A percentile compares a stretch with the other conserved stretches of the same genome.
phyloP scores from a whole-genome alignment of 345 rosid species.

The Hypericum perforatum region DNA sequence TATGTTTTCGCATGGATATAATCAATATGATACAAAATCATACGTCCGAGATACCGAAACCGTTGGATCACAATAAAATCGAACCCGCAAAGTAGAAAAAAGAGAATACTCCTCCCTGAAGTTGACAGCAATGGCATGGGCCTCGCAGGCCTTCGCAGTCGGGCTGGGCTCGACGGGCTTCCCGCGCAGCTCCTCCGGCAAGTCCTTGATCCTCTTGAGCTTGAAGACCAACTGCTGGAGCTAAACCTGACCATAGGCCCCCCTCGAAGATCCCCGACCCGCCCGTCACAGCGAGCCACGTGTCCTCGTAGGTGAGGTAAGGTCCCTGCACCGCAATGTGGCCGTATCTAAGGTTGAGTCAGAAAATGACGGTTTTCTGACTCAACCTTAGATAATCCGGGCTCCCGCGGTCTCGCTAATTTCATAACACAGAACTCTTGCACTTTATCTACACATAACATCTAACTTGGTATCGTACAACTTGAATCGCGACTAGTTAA shows the following conservation, averaged over 20 bases:
- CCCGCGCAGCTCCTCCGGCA: constrained; percentile 35
- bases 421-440: constrained; percentile 71
- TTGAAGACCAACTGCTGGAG: constrained; percentile 38
- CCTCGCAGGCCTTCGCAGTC: constrained; percentile 44
- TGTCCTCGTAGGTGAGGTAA: constrained; percentile 56
- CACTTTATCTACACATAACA: constrained; percentile 30
- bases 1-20: too few relatives aligned
- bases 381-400: constrained; percentile 69
- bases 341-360: too few relatives aligned
- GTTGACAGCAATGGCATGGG: constrained; percentile 32
- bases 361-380: constrained; percentile 55
- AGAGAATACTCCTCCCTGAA: too few relatives aligned
- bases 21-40: too few relatives aligned
- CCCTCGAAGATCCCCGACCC: constrained; percentile 62
- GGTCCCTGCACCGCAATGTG: constrained; percentile 58
- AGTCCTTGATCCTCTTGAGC: constrained; percentile 32
- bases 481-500: neutral
- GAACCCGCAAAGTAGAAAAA: too few relatives aligned
- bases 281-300: constrained; percentile 49
- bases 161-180: constrained; percentile 39
- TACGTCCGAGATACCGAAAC: too few relatives aligned
- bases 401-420: constrained; percentile 83
- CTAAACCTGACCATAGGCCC: constrained; percentile 49
- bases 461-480: too few relatives aligned
- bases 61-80: too few relatives aligned